Percentiles rank a stretch among this genome's conserved stretches.
Evolutionary conservation across 768 basidiomycete species (phyloP).

Genomic region (Cystobasidiopsis lactophilus): DNA sequence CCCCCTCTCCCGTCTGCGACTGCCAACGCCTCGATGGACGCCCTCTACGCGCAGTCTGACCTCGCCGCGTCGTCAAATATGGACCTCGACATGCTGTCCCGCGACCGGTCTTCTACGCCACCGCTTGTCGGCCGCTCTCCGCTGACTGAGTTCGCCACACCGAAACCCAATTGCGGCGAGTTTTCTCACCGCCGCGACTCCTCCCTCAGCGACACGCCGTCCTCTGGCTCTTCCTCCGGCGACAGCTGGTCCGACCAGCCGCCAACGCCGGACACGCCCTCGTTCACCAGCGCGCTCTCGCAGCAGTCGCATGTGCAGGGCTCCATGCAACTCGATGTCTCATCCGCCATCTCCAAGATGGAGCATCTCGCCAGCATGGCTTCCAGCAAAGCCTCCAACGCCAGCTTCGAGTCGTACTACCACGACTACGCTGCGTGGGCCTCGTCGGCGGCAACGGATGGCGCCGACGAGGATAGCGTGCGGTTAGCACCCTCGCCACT

Average conservation of each 20-base stretch:
- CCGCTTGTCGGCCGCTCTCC: not conserved
- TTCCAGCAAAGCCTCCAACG: not conserved
- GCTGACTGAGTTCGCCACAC: not conserved
- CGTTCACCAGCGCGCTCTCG: conserved; percentile 1
- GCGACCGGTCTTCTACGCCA: too few species aligned
- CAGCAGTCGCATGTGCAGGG: not conserved
- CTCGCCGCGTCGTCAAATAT: too few species aligned
- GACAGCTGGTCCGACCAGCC: conserved; percentile 12
- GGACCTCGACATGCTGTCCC: too few species aligned
- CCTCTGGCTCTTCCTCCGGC: conserved; percentile 11
- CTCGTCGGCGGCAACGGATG: not conserved
- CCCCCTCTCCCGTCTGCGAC: not conserved
- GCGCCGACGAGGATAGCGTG: not conserved
- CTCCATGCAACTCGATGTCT: not conserved
- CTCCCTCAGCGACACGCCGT: not conserved
- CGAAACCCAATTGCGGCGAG: not conserved
- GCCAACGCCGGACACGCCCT: conserved; percentile 11
- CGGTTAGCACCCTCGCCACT: too few species aligned
- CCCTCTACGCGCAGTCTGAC: too few species aligned
- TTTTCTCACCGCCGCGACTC: not conserved
- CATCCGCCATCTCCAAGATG: not conserved
- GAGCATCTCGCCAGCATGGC: not conserved
- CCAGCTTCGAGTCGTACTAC: not conserved
- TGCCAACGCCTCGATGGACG: not conserved
- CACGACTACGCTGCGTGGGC: not conserved